Evolutionary conservation across 2,329 filamentous ascomycete genomes (phyloP), one percentile per base, ranked within the genome.

Genomic region (Verticillium nubilum): DNA sequence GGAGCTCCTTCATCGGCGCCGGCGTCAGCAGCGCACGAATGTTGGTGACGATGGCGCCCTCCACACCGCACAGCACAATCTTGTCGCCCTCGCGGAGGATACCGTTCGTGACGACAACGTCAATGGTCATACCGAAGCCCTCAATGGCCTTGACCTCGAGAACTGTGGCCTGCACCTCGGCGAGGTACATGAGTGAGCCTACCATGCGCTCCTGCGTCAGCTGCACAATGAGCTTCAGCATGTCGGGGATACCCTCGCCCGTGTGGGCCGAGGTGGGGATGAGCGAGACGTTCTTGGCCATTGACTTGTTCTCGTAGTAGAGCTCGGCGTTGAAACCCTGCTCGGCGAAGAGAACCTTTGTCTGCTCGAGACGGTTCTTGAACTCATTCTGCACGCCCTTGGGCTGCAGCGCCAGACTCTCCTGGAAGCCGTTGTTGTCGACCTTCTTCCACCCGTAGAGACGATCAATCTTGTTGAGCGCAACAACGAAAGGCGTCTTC

Each of bases 101-200:
- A 86, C 95, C 95, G 78, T 99, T 99, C 60, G 92, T 96, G 58
- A 99, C 78, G 67, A 99, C 89, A 64, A 99, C 94, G 73, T 99
- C 95, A 68, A 99, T 98, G 53, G 95, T 99, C 75, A 97, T 99
- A 72, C 95, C 95, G 64, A 99, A 92, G 77, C 95, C 96, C 75
- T 99, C 95, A 63, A 99, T 97, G 55, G 96, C 91, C 86, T 99
- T 99, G 75, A 99, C 95, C 79, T 99, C 95, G 50, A 99, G 87
- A 56, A 99, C 94, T 7, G 95, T 99, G 74, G 92, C 95, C 77
- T 99, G 93, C 27, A 98, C 92, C 77, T 99, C 95, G 31, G 93
- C 95, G 60, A 99, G 85, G 74, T 99, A 99, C 95, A 99, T 99
- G 67, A 99, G 86, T 65, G 92, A 91, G 68, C 89, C 91, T 53